Conservation (phyloP, 257 asterid genomes). For the Rauvolfia tetraphylla region DNA sequence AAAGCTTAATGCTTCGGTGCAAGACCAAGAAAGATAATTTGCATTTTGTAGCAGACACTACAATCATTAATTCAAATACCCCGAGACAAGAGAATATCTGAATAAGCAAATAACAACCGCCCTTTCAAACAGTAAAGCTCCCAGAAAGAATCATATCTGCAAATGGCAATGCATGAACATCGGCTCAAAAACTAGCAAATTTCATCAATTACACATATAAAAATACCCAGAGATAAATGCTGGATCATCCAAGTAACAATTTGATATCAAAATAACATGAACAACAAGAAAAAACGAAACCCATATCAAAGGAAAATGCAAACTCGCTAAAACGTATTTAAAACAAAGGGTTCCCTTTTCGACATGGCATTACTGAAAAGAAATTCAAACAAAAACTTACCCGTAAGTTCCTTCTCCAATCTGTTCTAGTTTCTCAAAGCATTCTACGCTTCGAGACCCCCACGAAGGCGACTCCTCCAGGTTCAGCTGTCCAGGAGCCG, state of each 20-base stretch:
- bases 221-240: neutral
- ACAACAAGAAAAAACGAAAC: neutral
- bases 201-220: neutral
- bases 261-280: neutral
- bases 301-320: neutral
- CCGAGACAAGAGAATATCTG: neutral
- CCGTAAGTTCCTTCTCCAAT: constrained; percentile 99
- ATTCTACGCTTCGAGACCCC: constrained; percentile 95
- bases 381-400: constrained; percentile 17
- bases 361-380: too few species aligned
- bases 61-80: neutral
- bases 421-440: constrained; percentile 92
- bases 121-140: neutral
- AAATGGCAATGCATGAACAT: neutral
- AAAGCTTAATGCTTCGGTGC: neutral
- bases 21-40: neutral
- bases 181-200: constrained; percentile 4
- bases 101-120: neutral
- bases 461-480: constrained; percentile 80
- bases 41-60: neutral
- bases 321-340: neutral
- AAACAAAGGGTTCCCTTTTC: neutral
- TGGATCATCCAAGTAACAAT: neutral
- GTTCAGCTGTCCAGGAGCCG: constrained; percentile 53
- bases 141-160: neutral